Base-by-base conservation (phyloP, 2,329 filamentous ascomycete species). In the Fusarium verticillioides region DNA sequence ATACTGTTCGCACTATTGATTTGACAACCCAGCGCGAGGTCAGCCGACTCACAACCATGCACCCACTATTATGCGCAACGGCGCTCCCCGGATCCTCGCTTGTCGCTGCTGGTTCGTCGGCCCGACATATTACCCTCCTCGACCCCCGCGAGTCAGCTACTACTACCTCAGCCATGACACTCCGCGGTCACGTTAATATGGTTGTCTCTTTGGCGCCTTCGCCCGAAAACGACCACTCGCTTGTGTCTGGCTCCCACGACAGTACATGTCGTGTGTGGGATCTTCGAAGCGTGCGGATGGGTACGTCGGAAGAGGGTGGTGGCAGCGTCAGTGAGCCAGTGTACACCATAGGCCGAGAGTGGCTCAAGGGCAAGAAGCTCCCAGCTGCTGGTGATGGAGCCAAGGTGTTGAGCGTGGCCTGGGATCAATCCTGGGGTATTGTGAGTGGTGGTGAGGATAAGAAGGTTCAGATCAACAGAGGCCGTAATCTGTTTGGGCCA, bases 201-300 rank as follows among this genome's bases (percentile, higher is more conserved):
- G 86, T 92, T 23, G 84, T 86, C 4, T 84, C 84, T 12, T 77
- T 91, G 37, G 79, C 81, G 4, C 80, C 85, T 15, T 85, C 84
- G 43, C 90, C 88, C 11, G 88, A 90, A 44, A 95, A 92, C 78
- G 90, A 92, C 70, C 94, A 95, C 83, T 91, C 93, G n/a, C 87
- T 99, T 13, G 94, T 96, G 1, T 96, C 93, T 37, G 96, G 90
- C n/a, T 93, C 93, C 50, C 94, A 97, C 82, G 96, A 99, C 82
- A 95, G 96, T 39, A 97, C 94, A 3, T 96, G 94, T 78, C 90
- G 95, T 58, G 91, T 99, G 54, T 99, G 96, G 96, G 96, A 99
- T 85, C 87, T 98, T 73, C 88, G 96, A 61, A 92, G 90, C 77
- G 90, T 89, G 60, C 86, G 90, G 80, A 87, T 84, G 23, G 88